Conservation (phyloP, 2,329 filamentous ascomycete species). For the Zalaria obscura region DNA sequence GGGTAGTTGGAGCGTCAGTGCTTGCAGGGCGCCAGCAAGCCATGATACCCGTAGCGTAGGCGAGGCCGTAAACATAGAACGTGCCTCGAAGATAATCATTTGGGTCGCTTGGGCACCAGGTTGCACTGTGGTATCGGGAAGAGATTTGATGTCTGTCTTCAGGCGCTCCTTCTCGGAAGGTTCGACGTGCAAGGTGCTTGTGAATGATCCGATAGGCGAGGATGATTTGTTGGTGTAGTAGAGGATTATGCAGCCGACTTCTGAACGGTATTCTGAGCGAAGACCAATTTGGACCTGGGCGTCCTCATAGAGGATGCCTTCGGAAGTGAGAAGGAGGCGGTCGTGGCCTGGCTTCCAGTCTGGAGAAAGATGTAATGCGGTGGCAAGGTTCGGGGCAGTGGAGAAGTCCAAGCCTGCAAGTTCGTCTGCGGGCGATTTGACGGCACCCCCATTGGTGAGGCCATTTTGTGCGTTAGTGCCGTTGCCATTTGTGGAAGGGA, state of each 20-base stretch:
- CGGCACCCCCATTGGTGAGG: conserved; percentile 17
- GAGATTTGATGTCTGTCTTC: conserved; percentile 73
- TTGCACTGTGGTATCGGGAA: conserved; percentile 69
- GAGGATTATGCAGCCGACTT: conserved; percentile 86
- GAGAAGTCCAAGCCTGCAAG: conserved; percentile 71
- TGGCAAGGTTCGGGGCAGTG: conserved; percentile 73
- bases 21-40: conserved; percentile 83
- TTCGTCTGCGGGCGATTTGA: conserved; percentile 36
- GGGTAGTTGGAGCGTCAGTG: conserved; percentile 79
- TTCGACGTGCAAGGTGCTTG: conserved; percentile 74
- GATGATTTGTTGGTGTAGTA: conserved; percentile 95
- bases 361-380: conserved; percentile 80
- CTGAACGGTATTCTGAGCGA: conserved; percentile 86
- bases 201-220: conserved; percentile 75
- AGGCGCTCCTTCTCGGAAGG: conserved; percentile 46
- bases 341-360: conserved; percentile 91
- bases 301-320: conserved; percentile 90
- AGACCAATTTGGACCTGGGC: conserved; percentile 85
- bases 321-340: conserved; percentile 60
- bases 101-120: conserved; percentile 74
- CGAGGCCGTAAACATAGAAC: conserved; percentile 63
- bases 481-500: conserved; percentile 11
- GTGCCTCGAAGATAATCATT: conserved; percentile 87
- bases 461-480: conserved; percentile 6
- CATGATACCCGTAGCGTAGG: conserved; percentile 93